These are phyloP conservation scores for Crepidotus variabilis DNA, from an alignment of 768 basidiomycete genomes.

Conservation along the genomic window DNA sequence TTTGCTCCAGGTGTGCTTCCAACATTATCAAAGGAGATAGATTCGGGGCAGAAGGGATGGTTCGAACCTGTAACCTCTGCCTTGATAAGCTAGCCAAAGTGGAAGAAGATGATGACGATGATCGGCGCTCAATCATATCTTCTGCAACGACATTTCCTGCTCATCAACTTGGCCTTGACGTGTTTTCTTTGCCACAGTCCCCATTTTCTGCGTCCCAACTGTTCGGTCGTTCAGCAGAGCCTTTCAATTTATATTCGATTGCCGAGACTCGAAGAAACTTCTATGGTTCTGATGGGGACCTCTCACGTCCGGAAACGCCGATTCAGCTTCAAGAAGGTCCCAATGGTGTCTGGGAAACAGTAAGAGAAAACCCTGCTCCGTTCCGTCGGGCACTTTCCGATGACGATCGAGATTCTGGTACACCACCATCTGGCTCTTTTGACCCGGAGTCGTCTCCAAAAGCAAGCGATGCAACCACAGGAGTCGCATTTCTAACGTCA, in stretches of 20 bases:
- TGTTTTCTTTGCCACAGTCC: slow-evolving; percentile 61
- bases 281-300: slow-evolving; percentile 51
- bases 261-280: slow-evolving; percentile 64
- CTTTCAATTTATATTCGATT: slow-evolving; percentile 79
- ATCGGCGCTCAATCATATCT: slow-evolving; percentile 76
- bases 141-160: slow-evolving; percentile 69
- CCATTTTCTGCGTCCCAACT: slow-evolving; percentile 87
- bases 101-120: slow-evolving; percentile 88
- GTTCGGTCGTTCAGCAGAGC: slow-evolving; percentile 74
- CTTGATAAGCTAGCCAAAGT: slow-evolving; percentile 88
- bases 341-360: slow-evolving; percentile 42
- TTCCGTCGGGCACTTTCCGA: slow-evolving; percentile 74
- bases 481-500: slow-evolving; percentile 54
- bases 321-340: slow-evolving; percentile 31
- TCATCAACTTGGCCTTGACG: slow-evolving; percentile 64
- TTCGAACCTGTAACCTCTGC: slow-evolving; percentile 94
- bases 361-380: slow-evolving; percentile 61
- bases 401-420: slow-evolving; percentile 61
- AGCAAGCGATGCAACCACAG: slow-evolving; percentile 43
- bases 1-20: slow-evolving; percentile 95
- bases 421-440: slow-evolving; percentile 37
- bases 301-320: slow-evolving; percentile 53
- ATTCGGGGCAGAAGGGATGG: slow-evolving; percentile 93
- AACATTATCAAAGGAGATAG: slow-evolving; percentile 93
- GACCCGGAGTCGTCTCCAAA: slow-evolving; percentile 39